A percentile compares a stretch with the other conserved stretches of the same genome.
Evolutionary conservation across 1,139 yeast species (phyloP).

Genomic region (Magnusiomyces magnusii): DNA sequence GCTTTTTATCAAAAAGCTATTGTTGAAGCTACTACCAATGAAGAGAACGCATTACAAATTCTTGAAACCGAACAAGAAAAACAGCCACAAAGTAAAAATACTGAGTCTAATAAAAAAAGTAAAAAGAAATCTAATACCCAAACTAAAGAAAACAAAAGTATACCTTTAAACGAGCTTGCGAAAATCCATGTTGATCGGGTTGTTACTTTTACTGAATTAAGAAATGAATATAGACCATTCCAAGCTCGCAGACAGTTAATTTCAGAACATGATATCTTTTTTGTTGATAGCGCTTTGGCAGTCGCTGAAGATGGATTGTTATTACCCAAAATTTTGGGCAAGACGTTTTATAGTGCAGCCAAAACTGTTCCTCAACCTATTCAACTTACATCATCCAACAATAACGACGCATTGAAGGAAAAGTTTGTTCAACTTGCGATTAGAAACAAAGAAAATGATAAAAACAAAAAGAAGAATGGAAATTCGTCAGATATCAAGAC

Average conservation of each 20-base stretch:
- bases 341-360: slow-evolving; percentile 55
- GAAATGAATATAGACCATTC: slow-evolving; percentile 39
- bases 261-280: slow-evolving; percentile 50
- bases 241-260: slow-evolving; percentile 37
- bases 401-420: background rate
- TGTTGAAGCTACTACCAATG: slow-evolving; percentile 11
- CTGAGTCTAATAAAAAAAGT: slow-evolving; percentile 7
- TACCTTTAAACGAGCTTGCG: slow-evolving; percentile 13
- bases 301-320: slow-evolving; percentile 58
- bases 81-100: background rate
- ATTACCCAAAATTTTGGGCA: slow-evolving; percentile 78
- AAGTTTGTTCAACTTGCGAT: slow-evolving; percentile 5
- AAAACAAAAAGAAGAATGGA: background rate
- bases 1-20: slow-evolving; percentile 4
- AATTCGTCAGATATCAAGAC: background rate
- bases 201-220: slow-evolving; percentile 37
- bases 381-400: background rate
- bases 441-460: background rate
- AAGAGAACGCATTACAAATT: slow-evolving; percentile 49
- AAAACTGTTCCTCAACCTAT: slow-evolving; percentile 10
- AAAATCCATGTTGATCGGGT: slow-evolving; percentile 26
- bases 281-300: slow-evolving; percentile 42
- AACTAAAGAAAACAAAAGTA: slow-evolving; percentile 4
- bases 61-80: slow-evolving; percentile 45
- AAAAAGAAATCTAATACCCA: slow-evolving; percentile 4